Evolutionary conservation across 164 flowering plant genomes (phyloP), one percentile per base, ranked within the genome.

Genomic region (Magnolia sinica): DNA sequence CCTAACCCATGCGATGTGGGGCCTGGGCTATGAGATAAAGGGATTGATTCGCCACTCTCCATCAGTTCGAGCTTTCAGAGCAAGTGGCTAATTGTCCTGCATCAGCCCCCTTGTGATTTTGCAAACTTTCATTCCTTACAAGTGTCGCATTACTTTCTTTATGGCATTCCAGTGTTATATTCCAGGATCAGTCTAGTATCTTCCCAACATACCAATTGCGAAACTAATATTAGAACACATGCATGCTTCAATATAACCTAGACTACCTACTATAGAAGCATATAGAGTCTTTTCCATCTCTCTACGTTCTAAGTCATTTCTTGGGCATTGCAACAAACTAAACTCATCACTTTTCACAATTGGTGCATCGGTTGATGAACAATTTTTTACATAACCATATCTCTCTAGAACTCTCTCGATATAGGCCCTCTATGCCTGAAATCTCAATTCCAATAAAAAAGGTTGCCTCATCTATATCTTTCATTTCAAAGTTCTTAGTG

Each of bases 221-320:
- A 22, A 72, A 22, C 51, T 20, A 72, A 72, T 72, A 27, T 55
- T 31, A 4, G 65, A 63, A 5, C 65, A 50, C 0, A 31, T 72
- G 24, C 74, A 50, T 7, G 24, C 16, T 14, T 72, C 27, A 51
- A 45, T 27, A 52, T 72, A 72, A 63, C 51, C 52, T 1, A 72
- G 2, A 55, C 64, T 72, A 50, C 74, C 65, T 20, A 72, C 63
- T 24, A 37, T 24, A 8, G 74, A 51, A 9, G 49, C 37, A 52
- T 72, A 72, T 6, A 63, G 74, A n/a, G 9, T 16, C 16, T 55
- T 55, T 4, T 72, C 20, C 65, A 72, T 72, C 29, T 72, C 18
- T 50, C 20, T 14, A n/a, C 45, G 51, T 11, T 19, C 29, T 1
- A 50, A 50, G 16, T 55, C 63, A 50, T 20, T 58, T 14, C 20